Conservation (phyloP, 1,284 basidiomycete genomes). For the Irpex sp. region DNA sequence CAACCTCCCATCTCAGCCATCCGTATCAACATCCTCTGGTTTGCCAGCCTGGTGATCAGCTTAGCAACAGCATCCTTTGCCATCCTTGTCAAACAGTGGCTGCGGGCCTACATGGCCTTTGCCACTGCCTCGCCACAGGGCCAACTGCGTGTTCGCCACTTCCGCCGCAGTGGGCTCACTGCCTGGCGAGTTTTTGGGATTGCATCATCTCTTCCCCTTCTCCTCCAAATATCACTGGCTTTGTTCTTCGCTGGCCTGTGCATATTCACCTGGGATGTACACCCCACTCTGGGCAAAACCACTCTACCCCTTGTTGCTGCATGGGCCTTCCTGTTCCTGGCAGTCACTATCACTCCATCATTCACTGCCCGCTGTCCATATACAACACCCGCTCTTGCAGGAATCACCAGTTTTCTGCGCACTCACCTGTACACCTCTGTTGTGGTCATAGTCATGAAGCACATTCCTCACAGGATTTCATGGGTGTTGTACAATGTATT, state of each 20-base stretch:
- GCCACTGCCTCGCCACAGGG: no score
- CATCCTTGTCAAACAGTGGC: constrained; percentile 13
- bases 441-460: neutral
- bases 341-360: neutral
- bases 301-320: neutral
- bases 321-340: neutral
- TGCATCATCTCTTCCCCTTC: constrained; percentile 5
- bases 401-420: neutral
- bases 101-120: no score
- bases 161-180: no score
- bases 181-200: no score
- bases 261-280: constrained; percentile 7
- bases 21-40: constrained; percentile 13
- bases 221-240: constrained; percentile 11
- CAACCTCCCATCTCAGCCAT: neutral
- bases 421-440: neutral
- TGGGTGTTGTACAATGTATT: no score
- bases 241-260: constrained; percentile 16
- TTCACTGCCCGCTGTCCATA: neutral
- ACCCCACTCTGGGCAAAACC: constrained; percentile 1
- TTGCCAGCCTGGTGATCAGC: constrained; percentile 13
- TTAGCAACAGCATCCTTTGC: constrained; percentile 12
- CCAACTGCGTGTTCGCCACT: no score
- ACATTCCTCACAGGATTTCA: neutral
- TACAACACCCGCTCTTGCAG: neutral